Evolutionary conservation across 2,329 filamentous ascomycete species (phyloP), one percentile per base, ranked within the genome.

Genomic region (Septoria linicola): DNA sequence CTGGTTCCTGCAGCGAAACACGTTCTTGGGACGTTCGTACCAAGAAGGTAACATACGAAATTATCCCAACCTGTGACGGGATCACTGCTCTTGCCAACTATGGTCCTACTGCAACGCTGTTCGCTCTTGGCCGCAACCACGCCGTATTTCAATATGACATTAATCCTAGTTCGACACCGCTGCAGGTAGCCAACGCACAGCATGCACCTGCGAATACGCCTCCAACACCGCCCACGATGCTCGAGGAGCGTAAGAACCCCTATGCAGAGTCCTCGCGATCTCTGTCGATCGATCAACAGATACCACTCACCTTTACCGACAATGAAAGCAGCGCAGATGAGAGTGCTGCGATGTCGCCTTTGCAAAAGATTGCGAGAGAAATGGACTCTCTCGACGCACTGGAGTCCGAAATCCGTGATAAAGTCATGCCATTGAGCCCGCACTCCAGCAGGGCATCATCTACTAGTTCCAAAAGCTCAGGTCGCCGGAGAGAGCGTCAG

Each of bases 1-100:
- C 19, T 27, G 43, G 27, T 25, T 20, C 14, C 16, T 3, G 58
- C 55, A 76, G 91, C 49, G 88, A 96, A 77, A 96, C 91, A 31
- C 84, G 88, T 63, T 87, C 90, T 51, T 99, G 93, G 92, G 93
- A 99, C 76, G 93, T 99, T 37, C 82, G 91, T 58, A 99, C 93
- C n/a, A 97, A 97, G 69, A 86, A 95, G 66, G 90, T 99, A 61
- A 91, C 89, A 2, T 95, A 84, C 70, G 91, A 96, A 64, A 80
- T 82, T 52, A 88, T 97, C 50, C 90, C 91, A 4, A 96, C 90
- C 1, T 78, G 91, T 5, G 85, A 93, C 31, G 83, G 86, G 59
- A 81, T 96, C 51, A 81, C 82, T 57, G 92, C 89, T 13, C 80
- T 99, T 36, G 87, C 91, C 37, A 87, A 91, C 54, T 95, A 93